phyloP scores from a whole-genome alignment of 148 eudicot genomes.

The Vaccinium vitisidaea region DNA sequence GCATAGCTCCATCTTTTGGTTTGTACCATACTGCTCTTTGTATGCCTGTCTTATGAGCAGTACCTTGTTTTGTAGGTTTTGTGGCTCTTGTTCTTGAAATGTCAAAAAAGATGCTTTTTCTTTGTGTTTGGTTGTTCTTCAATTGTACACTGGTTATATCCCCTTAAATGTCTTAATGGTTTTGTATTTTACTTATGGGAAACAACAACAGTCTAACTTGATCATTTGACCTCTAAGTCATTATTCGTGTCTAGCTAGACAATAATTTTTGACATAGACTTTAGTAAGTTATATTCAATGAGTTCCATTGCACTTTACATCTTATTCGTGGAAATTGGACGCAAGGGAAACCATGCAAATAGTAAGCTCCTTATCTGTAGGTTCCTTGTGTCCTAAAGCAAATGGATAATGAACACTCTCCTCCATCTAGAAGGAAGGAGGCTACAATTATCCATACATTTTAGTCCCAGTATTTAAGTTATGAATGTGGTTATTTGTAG shows the following conservation, averaged over 20 bases:
- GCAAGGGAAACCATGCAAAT: conserved; percentile 32
- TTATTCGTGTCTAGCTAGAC: background rate
- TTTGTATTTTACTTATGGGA: background rate
- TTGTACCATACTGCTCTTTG: background rate
- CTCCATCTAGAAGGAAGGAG: conserved; percentile 57
- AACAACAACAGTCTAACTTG: background rate
- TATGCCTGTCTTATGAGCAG: background rate
- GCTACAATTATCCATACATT: conserved; percentile 57
- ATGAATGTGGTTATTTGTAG: background rate
- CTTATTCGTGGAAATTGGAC: conserved; percentile 18
- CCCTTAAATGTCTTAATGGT: background rate
- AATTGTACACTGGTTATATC: background rate
- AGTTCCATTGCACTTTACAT: background rate
- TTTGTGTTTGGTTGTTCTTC: background rate
- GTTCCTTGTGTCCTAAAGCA: conserved; percentile 44
- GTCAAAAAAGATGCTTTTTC: background rate
- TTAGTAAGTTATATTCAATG: background rate
- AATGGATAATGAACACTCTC: conserved; percentile 66
- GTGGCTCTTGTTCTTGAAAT: background rate
- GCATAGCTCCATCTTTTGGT: background rate
- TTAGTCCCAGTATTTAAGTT: background rate
- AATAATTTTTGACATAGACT: background rate
- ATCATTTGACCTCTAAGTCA: background rate
- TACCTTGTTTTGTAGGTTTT: background rate
- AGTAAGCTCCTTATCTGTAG: conserved; percentile 40